These are phyloP conservation scores for Pezicula radicicola DNA, from an alignment of 2,329 filamentous ascomycete species.

Conservation along the genomic window DNA sequence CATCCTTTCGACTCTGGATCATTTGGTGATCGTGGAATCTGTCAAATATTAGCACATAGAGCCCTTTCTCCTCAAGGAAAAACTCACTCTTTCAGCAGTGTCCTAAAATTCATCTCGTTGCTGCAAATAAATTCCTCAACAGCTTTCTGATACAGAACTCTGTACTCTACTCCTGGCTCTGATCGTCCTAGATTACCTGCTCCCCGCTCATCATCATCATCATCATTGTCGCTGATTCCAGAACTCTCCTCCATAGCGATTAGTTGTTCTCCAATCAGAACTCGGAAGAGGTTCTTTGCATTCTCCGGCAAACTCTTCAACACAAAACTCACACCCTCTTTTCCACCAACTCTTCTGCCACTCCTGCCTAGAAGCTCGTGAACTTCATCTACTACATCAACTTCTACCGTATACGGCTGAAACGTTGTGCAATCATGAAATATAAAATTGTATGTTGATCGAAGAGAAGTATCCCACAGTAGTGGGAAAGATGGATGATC, in stretches of 20 bases:
- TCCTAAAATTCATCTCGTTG: constrained; percentile 93
- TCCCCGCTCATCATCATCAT: constrained; percentile 28
- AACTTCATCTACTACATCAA: constrained; percentile 86
- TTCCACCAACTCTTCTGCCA: constrained; percentile 76
- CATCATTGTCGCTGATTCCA: constrained; percentile 51
- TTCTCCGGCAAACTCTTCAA: constrained; percentile 89
- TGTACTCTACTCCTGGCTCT: constrained; percentile 76
- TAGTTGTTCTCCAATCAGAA: constrained; percentile 83
- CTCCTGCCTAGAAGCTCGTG: constrained; percentile 82
- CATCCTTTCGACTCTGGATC: constrained; percentile 85
- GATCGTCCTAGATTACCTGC: constrained; percentile 11
- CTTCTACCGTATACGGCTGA: constrained; percentile 66
- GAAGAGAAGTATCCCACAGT: constrained; percentile 85
- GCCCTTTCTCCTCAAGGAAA: neutral
- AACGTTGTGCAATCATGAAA: constrained; percentile 97
- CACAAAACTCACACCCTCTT: constrained; percentile 89
- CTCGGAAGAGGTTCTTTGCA: constrained; percentile 79
- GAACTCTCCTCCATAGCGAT: constrained; percentile 57
- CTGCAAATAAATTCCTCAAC: constrained; percentile 96
- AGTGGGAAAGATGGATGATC: constrained; percentile 86
- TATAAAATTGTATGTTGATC: constrained; percentile 77
- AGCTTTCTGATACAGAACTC: constrained; percentile 90
- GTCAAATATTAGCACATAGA: constrained; percentile 23
- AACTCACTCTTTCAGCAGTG: constrained; percentile 82
- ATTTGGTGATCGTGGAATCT: constrained; percentile 97